Evolutionary conservation across 148 eudicot genomes (phyloP).

Genomic region (Salicornia ramosissima): DNA sequence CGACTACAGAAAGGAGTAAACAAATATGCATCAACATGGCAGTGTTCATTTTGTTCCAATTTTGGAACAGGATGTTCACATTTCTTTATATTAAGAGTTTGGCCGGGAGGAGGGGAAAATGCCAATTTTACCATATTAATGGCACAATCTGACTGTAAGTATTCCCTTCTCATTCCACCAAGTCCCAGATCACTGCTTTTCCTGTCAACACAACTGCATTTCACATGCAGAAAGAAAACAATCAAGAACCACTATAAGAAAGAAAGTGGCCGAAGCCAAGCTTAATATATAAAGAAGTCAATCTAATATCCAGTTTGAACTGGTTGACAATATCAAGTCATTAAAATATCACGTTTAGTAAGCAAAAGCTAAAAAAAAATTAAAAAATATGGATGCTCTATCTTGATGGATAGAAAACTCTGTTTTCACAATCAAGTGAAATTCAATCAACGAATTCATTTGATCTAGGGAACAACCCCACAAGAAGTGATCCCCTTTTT

Average conservation of each 20-base stretch:
- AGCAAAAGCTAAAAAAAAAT: too few relatives aligned
- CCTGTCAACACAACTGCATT: slow-evolving; percentile 80
- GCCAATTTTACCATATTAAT: slow-evolving; percentile 52
- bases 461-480: background rate
- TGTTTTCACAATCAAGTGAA: background rate
- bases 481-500: background rate
- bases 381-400: too few relatives aligned
- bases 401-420: background rate
- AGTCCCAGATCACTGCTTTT: slow-evolving; percentile 95
- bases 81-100: background rate
- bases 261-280: background rate
- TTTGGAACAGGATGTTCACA: background rate
- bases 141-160: slow-evolving; percentile 90
- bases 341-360: background rate
- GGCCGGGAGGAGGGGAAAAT: background rate
- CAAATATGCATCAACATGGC: background rate
- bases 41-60: background rate
- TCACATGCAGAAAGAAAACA: slow-evolving; percentile 13
- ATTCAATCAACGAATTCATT: background rate
- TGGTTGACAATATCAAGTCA: background rate
- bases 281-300: background rate
- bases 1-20: too few relatives aligned
- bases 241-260: slow-evolving; percentile 5
- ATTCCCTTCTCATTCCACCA: slow-evolving; percentile 89
- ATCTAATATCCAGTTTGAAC: slow-evolving; percentile 2